Percentiles rank a stretch among this genome's conserved stretches.
Evolutionary conservation across 148 eudicot genomes (phyloP).

Genomic region (Camellia lanceoleosa): DNA sequence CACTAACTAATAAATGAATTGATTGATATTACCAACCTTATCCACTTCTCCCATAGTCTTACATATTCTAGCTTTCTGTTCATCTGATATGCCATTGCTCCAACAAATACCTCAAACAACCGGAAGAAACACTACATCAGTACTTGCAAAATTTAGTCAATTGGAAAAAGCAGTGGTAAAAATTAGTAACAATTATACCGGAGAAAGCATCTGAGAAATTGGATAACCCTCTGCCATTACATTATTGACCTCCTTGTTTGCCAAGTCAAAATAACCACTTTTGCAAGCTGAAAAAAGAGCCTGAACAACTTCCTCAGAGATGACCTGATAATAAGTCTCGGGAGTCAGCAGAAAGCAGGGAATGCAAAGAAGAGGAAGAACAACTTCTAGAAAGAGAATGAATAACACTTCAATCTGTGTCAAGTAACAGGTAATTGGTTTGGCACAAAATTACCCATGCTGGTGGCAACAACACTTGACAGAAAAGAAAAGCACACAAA

Average conservation of each 20-base stretch:
- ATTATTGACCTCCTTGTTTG: constrained; percentile 78
- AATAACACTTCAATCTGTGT: not conserved
- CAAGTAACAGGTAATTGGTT: constrained; percentile 8
- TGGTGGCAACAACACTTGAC: not conserved
- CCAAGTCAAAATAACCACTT: constrained; percentile 79
- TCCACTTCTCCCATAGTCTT: constrained; percentile 76
- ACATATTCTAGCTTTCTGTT: constrained; percentile 81
- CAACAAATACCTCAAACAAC: constrained; percentile 75
- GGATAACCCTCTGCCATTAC: constrained; percentile 91
- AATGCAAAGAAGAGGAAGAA: not conserved
- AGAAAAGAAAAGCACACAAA: not conserved
- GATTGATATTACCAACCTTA: constrained; percentile 44
- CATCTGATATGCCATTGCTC: constrained; percentile 60
- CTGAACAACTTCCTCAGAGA: constrained; percentile 70
- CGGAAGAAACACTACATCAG: constrained; percentile 35
- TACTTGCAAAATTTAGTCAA: constrained; percentile 7
- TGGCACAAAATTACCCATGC: not conserved
- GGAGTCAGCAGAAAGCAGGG: constrained; percentile 1
- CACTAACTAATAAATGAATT: not conserved
- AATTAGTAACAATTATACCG: constrained; percentile 37
- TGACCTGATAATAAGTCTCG: constrained; percentile 50
- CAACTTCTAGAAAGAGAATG: not conserved
- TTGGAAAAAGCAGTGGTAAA: not conserved
- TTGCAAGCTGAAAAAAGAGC: constrained; percentile 70
- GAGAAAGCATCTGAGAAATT: constrained; percentile 84